Base-by-base conservation (phyloP, 768 basidiomycete species). In the Phanerochaete sordida region DNA sequence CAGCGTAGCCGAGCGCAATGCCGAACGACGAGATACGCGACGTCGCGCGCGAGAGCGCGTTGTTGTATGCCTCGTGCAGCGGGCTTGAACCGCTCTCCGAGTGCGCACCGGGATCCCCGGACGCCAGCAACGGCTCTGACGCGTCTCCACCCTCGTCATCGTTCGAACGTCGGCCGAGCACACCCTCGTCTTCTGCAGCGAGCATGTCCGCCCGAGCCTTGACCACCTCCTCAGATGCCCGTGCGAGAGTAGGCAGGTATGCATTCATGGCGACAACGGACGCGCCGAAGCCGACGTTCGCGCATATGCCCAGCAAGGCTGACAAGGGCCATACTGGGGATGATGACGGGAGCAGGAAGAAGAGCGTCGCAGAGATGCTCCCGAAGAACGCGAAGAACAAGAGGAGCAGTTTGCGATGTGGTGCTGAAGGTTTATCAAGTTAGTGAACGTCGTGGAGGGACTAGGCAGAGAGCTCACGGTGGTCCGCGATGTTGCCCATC, bases 211-310 rank as follows among this genome's bases (percentile, higher is more conserved):
- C 66, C 28, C 74, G 70, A 1, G 81, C 71, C 16, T 70, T 64
- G 19, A 77, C 65, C 9, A 89, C 86, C 63, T 87, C 85, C 2
- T 84, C 82, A 0, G 86, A 80, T 44, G 84, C 83, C 61, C 81
- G 81, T 2, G 91, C 90, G 8, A 93, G 80, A 1, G 75, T 75
- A 0, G 91, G 93, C 3, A 96, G 82, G 71, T 96, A 96, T 0
- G 93, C 83, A 69, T 98, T 98, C 80, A 93, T 84, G 21, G 93
- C 94, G 3, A 98, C 95, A 11, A 88, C 78, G 3, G 88, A 90
- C 0, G 88, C 89, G 1, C 94, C 91, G 64, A 97, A 97, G 2
- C 86, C 84, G 13, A 94, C 87, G 68, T 95, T 96, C 9, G 94
- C 90, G 6, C 81, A 74, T 47, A 91, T 81, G 0, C 90, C 88